Percentiles rank a stretch among this genome's conserved stretches.
phyloP scores from a whole-genome alignment of 225 moss, liverwort and hornwort species.

The Rhytidiadelphus loreus region DNA sequence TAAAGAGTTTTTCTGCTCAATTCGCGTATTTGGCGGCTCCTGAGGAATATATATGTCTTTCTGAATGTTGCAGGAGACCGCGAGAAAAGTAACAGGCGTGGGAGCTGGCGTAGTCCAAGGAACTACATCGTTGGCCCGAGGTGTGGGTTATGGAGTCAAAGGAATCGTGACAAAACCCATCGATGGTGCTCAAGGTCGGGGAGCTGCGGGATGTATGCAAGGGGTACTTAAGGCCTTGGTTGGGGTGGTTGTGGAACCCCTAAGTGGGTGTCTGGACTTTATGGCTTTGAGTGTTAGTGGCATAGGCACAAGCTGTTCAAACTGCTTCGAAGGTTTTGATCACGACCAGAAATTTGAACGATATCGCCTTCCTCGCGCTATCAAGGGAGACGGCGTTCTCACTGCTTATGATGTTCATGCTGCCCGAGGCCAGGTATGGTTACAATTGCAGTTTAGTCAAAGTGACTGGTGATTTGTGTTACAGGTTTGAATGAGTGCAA shows the following conservation, averaged over 20 bases:
- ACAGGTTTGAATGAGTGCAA: not conserved
- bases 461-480: not conserved
- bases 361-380: slow-evolving; percentile 70
- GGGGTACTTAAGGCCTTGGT: slow-evolving; percentile 74
- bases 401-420: slow-evolving; percentile 42
- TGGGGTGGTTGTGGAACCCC: slow-evolving; percentile 73
- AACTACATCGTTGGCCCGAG: slow-evolving; percentile 72
- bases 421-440: slow-evolving; percentile 71
- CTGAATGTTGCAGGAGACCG: slow-evolving; percentile 53
- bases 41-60: not conserved
- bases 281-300: slow-evolving; percentile 86
- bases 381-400: slow-evolving; percentile 63
- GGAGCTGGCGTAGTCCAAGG: slow-evolving; percentile 78
- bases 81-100: slow-evolving; percentile 71
- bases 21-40: not conserved
- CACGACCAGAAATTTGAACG: slow-evolving; percentile 47
- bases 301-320: slow-evolving; percentile 67
- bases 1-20: not conserved
- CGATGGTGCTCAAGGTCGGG: slow-evolving; percentile 55
- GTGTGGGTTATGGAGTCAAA: slow-evolving; percentile 70
- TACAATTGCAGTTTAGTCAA: not conserved
- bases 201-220: slow-evolving; percentile 71
- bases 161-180: slow-evolving; percentile 90
- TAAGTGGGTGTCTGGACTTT: slow-evolving; percentile 88
- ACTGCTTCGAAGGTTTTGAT: slow-evolving; percentile 74